Evolutionary conservation across 768 basidiomycete species (phyloP).

Genomic region (Xerocomus potaroensis): DNA sequence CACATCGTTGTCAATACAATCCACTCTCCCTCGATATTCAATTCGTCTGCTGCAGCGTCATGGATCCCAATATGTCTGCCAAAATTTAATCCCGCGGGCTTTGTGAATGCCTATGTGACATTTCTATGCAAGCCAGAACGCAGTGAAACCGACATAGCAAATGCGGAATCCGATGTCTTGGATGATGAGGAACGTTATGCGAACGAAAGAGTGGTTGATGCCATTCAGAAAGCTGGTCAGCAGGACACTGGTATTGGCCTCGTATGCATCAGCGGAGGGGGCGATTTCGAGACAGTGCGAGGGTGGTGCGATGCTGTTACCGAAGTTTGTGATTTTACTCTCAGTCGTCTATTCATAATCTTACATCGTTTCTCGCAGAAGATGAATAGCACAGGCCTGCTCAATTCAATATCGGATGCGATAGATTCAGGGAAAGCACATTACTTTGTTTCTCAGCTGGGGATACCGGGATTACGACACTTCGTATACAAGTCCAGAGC

Average conservation of each 20-base stretch:
- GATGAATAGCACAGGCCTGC: slow-evolving; percentile 56
- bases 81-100: slow-evolving; percentile 84
- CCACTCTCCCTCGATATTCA: slow-evolving; percentile 71
- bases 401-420: slow-evolving; percentile 46
- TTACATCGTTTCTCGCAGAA: slow-evolving; percentile 40
- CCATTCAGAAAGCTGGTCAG: slow-evolving; percentile 14
- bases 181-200: slow-evolving; percentile 4
- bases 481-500: slow-evolving; percentile 91
- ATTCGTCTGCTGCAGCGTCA: slow-evolving; percentile 74
- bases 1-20: slow-evolving; percentile 92
- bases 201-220: slow-evolving; percentile 1
- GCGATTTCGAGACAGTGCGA: slow-evolving; percentile 82
- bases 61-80: slow-evolving; percentile 97
- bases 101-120: slow-evolving; percentile 87
- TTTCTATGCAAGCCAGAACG: slow-evolving; percentile 49
- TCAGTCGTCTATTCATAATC: neutral
- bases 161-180: neutral
- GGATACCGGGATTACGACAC: slow-evolving; percentile 88
- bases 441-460: slow-evolving; percentile 69
- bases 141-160: slow-evolving; percentile 3
- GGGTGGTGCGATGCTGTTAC: slow-evolving; percentile 68
- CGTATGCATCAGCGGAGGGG: slow-evolving; percentile 75
- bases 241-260: slow-evolving; percentile 50
- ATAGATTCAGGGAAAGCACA: slow-evolving; percentile 49
- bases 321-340: slow-evolving; percentile 38